These are phyloP conservation scores for Pseudocercospora crystallina DNA, from an alignment of 2,329 filamentous ascomycete genomes.

Conservation along the genomic window DNA sequence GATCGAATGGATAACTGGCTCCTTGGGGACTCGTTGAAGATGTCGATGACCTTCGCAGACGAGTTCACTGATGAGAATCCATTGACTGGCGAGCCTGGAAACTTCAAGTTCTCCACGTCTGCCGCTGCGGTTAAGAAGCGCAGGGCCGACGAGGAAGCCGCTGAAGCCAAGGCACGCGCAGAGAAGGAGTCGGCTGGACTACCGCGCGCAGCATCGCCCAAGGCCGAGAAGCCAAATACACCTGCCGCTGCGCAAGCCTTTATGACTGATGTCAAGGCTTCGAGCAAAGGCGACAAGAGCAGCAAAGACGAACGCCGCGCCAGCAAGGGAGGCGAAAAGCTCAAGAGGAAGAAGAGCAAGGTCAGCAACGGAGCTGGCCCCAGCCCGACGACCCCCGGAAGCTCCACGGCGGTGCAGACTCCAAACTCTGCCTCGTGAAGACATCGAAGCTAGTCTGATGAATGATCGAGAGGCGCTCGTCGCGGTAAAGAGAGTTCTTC, in stretches of 20 bases:
- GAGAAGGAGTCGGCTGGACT: slow-evolving; percentile 17
- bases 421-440: slow-evolving; percentile 11
- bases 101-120: slow-evolving; percentile 56
- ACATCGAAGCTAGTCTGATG: too few species aligned
- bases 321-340: slow-evolving; percentile 19
- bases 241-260: slow-evolving; percentile 16
- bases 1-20: slow-evolving; percentile 25
- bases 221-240: slow-evolving; percentile 12
- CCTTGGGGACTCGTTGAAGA: slow-evolving; percentile 41
- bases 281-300: slow-evolving; percentile 12
- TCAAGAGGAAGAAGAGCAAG: slow-evolving; percentile 23
- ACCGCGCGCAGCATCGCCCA: slow-evolving; percentile 14
- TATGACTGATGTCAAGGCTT: slow-evolving; percentile 20
- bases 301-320: slow-evolving; percentile 18
- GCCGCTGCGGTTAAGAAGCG: slow-evolving; percentile 44
- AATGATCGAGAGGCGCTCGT: too few species aligned
- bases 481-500: too few species aligned
- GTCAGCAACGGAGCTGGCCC: slow-evolving; percentile 11
- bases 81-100: slow-evolving; percentile 62
- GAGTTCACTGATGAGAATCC: slow-evolving; percentile 67
- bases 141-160: slow-evolving; percentile 37
- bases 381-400: slow-evolving; percentile 23
- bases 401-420: slow-evolving; percentile 13
- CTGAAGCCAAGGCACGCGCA: slow-evolving; percentile 25
- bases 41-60: slow-evolving; percentile 52